A percentile compares a stretch with the other conserved stretches of the same genome.
Conservation (phyloP, 2,329 filamentous ascomycete genomes). For the Fusarium sp. region DNA sequence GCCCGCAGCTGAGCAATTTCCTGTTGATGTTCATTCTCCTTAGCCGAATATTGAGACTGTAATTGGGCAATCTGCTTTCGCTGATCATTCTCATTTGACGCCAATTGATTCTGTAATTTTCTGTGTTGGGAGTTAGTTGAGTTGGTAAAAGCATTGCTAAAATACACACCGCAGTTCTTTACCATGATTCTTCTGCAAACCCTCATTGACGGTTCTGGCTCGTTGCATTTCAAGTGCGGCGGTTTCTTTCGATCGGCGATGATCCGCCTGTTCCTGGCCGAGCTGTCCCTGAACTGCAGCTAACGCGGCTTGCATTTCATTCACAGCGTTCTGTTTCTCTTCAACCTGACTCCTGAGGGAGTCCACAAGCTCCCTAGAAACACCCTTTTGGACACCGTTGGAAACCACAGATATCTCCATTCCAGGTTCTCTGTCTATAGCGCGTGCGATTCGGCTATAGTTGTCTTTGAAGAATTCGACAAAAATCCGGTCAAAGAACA, state of each 20-base stretch:
- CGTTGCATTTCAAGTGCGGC: slow-evolving; percentile 51
- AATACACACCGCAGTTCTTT: slow-evolving; percentile 65
- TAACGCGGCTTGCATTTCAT: slow-evolving; percentile 57
- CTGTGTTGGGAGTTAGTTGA: slow-evolving; percentile 40
- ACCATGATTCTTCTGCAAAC: slow-evolving; percentile 74
- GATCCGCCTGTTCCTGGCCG: slow-evolving; percentile 78
- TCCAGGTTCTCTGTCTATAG: slow-evolving; percentile 90
- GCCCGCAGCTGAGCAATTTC: slow-evolving; percentile 39
- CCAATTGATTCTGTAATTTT: slow-evolving; percentile 46
- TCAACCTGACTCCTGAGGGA: slow-evolving; percentile 79
- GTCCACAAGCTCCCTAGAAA: slow-evolving; percentile 94
- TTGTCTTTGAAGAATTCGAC: slow-evolving; percentile 97
- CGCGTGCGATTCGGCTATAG: slow-evolving; percentile 83
- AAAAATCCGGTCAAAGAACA: slow-evolving; percentile 86
- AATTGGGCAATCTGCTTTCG: slow-evolving; percentile 44
- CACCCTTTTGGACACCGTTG: slow-evolving; percentile 84
- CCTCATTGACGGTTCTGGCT: slow-evolving; percentile 74
- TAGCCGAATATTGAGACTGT: slow-evolving; percentile 45
- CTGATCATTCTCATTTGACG: slow-evolving; percentile 45
- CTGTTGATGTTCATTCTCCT: slow-evolving; percentile 43
- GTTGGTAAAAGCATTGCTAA: background rate
- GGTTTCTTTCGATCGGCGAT: slow-evolving; percentile 69
- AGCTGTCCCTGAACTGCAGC: slow-evolving; percentile 62
- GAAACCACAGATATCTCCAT: slow-evolving; percentile 83
- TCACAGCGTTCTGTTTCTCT: slow-evolving; percentile 68